These are phyloP conservation scores for Quercus gilva DNA, from an alignment of 306 rosid genomes.

Conservation along the genomic window DNA sequence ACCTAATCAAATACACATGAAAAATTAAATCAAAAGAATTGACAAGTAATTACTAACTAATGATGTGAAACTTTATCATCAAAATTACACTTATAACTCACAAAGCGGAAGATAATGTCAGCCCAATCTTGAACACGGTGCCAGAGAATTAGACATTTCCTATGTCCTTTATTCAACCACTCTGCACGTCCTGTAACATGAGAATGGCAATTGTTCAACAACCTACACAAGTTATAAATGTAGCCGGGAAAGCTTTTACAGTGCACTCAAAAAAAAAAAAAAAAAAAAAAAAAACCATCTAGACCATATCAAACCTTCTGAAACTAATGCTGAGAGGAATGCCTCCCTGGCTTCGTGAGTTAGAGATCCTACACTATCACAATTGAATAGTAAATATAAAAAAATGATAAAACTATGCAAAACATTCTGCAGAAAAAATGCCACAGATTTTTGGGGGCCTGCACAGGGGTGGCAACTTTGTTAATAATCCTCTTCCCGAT, in stretches of 20 bases:
- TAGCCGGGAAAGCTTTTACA: not conserved
- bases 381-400: slow-evolving; percentile 24
- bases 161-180: slow-evolving; percentile 89
- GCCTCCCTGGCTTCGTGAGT: slow-evolving; percentile 79
- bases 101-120: slow-evolving; percentile 68
- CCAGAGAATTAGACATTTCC: slow-evolving; percentile 88
- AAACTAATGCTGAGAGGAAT: slow-evolving; percentile 73
- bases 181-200: slow-evolving; percentile 77
- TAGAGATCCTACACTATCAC: slow-evolving; percentile 75
- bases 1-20: slow-evolving; percentile 43
- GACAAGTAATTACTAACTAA: not conserved
- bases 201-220: slow-evolving; percentile 17
- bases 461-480: no score
- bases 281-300: not conserved
- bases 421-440: slow-evolving; percentile 9
- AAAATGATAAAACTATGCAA: slow-evolving; percentile 11
- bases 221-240: not conserved
- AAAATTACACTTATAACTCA: slow-evolving; percentile 37
- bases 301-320: slow-evolving; percentile 55
- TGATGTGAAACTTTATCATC: slow-evolving; percentile 5
- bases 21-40: slow-evolving; percentile 6
- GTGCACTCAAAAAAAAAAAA: no score
- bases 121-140: slow-evolving; percentile 94
- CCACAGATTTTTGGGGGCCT: no score
- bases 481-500: no score